Evolutionary conservation across 129 eudicot species (phyloP), one percentile per base, ranked within the genome.

Genomic region (Flaveria robusta): DNA sequence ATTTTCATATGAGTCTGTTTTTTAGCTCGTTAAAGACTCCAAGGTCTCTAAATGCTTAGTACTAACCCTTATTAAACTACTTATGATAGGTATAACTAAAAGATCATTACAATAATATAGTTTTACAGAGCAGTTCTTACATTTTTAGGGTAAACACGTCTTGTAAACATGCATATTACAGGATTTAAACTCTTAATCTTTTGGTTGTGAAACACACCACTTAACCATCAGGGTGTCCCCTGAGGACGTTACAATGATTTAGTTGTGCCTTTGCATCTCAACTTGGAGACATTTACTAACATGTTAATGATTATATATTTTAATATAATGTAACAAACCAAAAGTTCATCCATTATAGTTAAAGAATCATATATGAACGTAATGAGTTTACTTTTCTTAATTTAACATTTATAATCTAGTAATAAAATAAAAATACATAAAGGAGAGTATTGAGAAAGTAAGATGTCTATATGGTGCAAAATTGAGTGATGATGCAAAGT

Each of bases 401-500:
- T 27, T 4, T 34, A 34, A 5, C 10, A 26, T 27, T 62, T 14
- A n/a, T 54, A 20, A 54, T 20, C 7, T 22, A 58, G 3, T 14
- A 62, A 5, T 26, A 29, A 26, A 59, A 59, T 2, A 58, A 0
- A 24, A 14, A 13, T 46, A 46, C 13, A 14, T 62, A 12, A 56
- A 56, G 23, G 15, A 19, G 41, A 62, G 68, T 62, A 9, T 39
- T 24, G 56, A 74, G 42, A 58, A 58, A 56, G 42, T 41, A 39
- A 58, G 42, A 58, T 74, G 58, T 60, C 49, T 62, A 59, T 59
- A 78, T 70, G 70, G 82, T 59, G 64, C 41, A 60, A 70, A 62
- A 71, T 46, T 62, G 72, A 71, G 67, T 72, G 68, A 72, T 79
- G 78, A 73, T 71, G 49, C 67, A 71, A 71, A 79, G 20, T 56